phyloP scores from a whole-genome alignment of 164 flowering plant genomes.

The Tetrastigma voinierianum region DNA sequence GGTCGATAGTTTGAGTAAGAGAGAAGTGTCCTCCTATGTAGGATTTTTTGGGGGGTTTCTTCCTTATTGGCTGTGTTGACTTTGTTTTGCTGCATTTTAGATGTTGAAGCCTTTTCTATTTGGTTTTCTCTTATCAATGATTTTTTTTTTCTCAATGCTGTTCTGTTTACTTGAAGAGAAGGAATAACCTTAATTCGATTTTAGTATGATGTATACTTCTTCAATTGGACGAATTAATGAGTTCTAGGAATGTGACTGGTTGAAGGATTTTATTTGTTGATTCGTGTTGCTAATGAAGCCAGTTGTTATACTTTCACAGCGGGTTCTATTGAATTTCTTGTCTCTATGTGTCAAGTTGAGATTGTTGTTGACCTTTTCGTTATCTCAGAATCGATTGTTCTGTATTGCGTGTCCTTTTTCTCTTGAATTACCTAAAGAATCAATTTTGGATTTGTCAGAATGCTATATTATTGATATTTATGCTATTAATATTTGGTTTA shows the following conservation, averaged over 20 bases:
- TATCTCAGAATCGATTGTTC: background rate
- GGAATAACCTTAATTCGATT: too few relatives aligned
- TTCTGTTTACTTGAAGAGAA: too few relatives aligned
- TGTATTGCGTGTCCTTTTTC: background rate
- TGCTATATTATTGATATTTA: background rate
- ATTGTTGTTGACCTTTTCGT: background rate
- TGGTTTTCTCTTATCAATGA: too few relatives aligned
- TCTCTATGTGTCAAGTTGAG: background rate
- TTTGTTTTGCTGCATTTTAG: too few relatives aligned
- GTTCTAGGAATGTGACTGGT: background rate
- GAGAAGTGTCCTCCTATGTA: too few relatives aligned
- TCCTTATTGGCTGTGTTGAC: too few relatives aligned
- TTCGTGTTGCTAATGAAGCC: background rate
- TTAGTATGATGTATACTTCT: too few relatives aligned
- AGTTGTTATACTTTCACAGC: background rate
- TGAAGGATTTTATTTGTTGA: background rate
- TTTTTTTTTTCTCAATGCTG: too few relatives aligned
- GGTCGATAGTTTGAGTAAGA: too few relatives aligned
- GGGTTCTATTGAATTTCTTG: background rate
- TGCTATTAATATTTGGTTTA: conserved; percentile 5
- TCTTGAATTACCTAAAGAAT: background rate
- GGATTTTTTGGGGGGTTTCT: too few relatives aligned
- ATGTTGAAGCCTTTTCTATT: too few relatives aligned
- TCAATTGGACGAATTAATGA: background rate
- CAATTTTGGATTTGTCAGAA: background rate